Base-by-base conservation (phyloP, 106 monocot genomes). In the Posidonia australis region DNA sequence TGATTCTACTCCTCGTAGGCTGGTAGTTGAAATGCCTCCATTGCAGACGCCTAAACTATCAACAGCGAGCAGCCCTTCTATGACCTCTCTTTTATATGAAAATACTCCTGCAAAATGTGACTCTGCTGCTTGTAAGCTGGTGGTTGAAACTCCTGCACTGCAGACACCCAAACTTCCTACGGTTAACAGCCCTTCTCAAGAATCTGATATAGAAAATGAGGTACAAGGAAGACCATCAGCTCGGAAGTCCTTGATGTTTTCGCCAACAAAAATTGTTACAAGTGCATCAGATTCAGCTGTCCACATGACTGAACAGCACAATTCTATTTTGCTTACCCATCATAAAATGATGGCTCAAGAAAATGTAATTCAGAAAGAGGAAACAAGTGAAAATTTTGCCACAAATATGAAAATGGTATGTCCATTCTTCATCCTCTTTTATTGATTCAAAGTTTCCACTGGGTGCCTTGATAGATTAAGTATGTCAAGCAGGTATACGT, bases 241-340 rank as follows among this genome's bases (percentile, higher is more conserved):
- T 62, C 61, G 61, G 7, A 62, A 29, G 42, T 21, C 61, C 0
- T 62, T 62, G 43, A 14, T 20, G 13, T 62, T 62, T 43, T 62
- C 42, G 30, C 61, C 61, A 62, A 62, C 36, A 62, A 62, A 60
- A 20, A n/a, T n/a, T n/a, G n/a, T n/a, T n/a, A n/a, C n/a, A n/a
- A n/a, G n/a, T n/a, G n/a, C n/a, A n/a, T n/a, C n/a, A n/a, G n/a
- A n/a, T n/a, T n/a, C n/a, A n/a, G n/a, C n/a, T n/a, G n/a, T n/a
- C n/a, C n/a, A n/a, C n/a, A n/a, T n/a, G n/a, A n/a, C n/a, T n/a
- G n/a, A n/a, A n/a, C n/a, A n/a, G n/a, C n/a, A n/a, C n/a, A n/a
- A n/a, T n/a, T n/a, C n/a, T n/a, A n/a, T n/a, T n/a, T n/a, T n/a
- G n/a, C n/a, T n/a, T n/a, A n/a, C n/a, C n/a, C n/a, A n/a, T n/a